Evolutionary conservation across 164 flowering plant genomes (phyloP), one percentile per base, ranked within the genome.

Genomic region (Annona cherimola): DNA sequence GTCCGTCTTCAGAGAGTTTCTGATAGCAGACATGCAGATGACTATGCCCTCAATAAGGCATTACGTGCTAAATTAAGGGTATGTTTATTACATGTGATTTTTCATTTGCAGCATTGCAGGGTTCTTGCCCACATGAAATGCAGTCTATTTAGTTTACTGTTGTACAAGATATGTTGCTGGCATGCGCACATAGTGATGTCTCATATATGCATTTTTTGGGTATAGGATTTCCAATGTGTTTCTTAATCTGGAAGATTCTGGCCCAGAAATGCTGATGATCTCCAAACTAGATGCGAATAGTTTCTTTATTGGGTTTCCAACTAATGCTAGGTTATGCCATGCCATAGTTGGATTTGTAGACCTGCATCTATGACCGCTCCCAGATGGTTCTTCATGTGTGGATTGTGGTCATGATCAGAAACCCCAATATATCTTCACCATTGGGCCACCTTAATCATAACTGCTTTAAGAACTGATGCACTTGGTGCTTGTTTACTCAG

Each of bases 1-100:
- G 94, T 93, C 20, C 93, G 96, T 43, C 92, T 95, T 54, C 99
- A 95, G 79, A 83, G 94, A n/a, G 78, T 83, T 44, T 88, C 97
- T 69, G 97, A 95, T 83, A 76, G 82, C 54, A 84, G 94, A 74
- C 97, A 91, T 81, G 79, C 86, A 35, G 94, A 95, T 83, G 96
- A 95, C 76, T 95, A 93, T 79, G 73, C 90, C 57, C 82, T 87
- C 12, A 95, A 95, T 84, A 93, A 83, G 78, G 81, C 97, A 50
- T 87, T 95, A 18, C 83, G 98, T 0, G 86, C 96, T 44, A 80
- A 76, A 74, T 85, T 95, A 19, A 87, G 99, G 74, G 92, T 92
- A 84, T 71, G 74, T 57, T 35, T 9, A 41, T 26, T 72, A 16
- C n/a, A 63, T 12, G 54, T 71, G 11, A 40, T 18, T 19, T 42